phyloP scores from a whole-genome alignment of 2,329 filamentous ascomycete species.

The Cercospora canescens region DNA sequence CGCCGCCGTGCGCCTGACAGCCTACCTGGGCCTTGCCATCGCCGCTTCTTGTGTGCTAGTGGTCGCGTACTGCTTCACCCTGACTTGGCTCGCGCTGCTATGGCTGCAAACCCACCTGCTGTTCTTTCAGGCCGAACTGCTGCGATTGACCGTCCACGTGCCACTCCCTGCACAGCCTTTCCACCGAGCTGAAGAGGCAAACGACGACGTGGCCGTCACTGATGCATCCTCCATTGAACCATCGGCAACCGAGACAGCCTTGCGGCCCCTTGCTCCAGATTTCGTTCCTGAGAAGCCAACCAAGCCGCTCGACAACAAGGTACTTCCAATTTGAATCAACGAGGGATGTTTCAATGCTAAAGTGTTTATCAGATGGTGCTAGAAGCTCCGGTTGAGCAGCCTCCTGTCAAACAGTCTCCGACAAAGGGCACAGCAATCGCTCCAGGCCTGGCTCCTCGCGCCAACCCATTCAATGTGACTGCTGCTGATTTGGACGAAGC shows the following conservation, averaged over 20 bases:
- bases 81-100: constrained; percentile 19
- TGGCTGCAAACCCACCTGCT: constrained; percentile 18
- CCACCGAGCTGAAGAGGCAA: background rate
- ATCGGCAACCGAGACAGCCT: background rate
- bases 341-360: background rate
- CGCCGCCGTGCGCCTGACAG: constrained; percentile 11
- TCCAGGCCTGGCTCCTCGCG: background rate
- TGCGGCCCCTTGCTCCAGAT: background rate
- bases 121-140: constrained; percentile 8
- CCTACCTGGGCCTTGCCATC: constrained; percentile 15
- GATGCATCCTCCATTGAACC: background rate
- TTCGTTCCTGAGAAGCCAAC: background rate
- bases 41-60: constrained; percentile 12
- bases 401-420: background rate
- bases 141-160: constrained; percentile 9
- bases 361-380: background rate
- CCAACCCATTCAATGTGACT: constrained; percentile 8
- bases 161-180: background rate
- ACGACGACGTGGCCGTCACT: background rate
- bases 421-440: background rate
- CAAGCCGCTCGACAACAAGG: background rate
- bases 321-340: background rate
- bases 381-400: background rate
- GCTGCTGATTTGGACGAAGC: constrained; percentile 17
- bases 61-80: constrained; percentile 14